Percentiles rank a stretch among this genome's conserved stretches.
These are phyloP conservation scores for Carpinus viminea DNA, from an alignment of 306 rosid species.

Conservation along the genomic window DNA sequence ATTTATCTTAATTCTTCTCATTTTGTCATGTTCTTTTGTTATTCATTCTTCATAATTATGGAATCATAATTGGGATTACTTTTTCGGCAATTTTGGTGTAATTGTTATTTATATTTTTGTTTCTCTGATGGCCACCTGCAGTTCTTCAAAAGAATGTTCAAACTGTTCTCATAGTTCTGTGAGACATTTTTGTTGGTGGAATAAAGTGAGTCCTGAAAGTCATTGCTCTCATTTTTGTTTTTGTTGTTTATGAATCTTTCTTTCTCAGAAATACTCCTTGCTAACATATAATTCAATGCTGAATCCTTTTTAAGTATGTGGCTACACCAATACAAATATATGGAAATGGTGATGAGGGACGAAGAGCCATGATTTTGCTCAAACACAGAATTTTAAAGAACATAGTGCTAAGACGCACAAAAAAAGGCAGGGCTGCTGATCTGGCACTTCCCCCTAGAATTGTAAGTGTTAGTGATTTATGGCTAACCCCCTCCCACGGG, in stretches of 20 bases:
- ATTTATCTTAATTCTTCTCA: neutral
- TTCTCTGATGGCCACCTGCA: conserved; percentile 37
- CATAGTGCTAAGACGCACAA: conserved; percentile 81
- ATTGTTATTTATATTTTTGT: conserved; percentile 13
- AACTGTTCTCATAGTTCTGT: conserved; percentile 71
- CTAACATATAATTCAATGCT: conserved; percentile 24
- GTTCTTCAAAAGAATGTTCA: conserved; percentile 58
- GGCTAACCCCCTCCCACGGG: neutral
- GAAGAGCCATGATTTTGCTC: conserved; percentile 81
- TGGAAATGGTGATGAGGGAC: conserved; percentile 33
- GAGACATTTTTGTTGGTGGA: conserved; percentile 98
- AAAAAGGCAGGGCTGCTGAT: conserved; percentile 87
- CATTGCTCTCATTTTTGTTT: conserved; percentile 14
- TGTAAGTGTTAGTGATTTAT: conserved; percentile 48
- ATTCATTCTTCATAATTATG: neutral
- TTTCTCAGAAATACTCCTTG: conserved; percentile 2
- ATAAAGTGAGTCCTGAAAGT: conserved; percentile 64
- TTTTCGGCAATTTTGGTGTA: neutral
- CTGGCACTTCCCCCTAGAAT: conserved; percentile 96
- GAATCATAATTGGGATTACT: neutral
- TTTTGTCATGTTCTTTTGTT: neutral
- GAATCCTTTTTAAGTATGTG: conserved; percentile 52
- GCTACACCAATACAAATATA: conserved; percentile 61
- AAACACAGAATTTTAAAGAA: conserved; percentile 70
- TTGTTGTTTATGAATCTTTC: conserved; percentile 4